Evolutionary conservation across 2,329 filamentous ascomycete species (phyloP).

Genomic region (Fusarium nurragi): DNA sequence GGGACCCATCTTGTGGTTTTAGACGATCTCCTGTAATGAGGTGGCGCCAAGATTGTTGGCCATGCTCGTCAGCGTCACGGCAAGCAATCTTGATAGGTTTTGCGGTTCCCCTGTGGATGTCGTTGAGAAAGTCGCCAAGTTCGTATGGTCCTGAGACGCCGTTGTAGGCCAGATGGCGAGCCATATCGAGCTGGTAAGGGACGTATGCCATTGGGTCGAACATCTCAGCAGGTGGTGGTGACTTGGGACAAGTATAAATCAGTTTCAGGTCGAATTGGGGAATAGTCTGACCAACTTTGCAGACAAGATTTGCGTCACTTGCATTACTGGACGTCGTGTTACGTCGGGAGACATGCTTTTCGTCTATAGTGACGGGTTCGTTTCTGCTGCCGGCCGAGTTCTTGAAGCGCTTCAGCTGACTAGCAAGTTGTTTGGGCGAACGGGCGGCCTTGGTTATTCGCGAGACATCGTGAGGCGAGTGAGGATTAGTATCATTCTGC

Average conservation of each 20-base stretch:
- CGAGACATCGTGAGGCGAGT: background rate
- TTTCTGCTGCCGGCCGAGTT: background rate
- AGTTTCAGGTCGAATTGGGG: background rate
- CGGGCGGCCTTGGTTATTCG: conserved; percentile 8
- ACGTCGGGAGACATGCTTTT: background rate
- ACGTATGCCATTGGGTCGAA: conserved; percentile 1
- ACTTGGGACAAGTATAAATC: conserved; percentile 1
- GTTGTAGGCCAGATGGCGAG: conserved; percentile 27
- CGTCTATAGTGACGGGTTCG: background rate
- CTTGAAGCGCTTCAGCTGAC: background rate
- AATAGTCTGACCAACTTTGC: background rate
- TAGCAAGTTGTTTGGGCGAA: background rate
- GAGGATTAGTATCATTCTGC: background rate
- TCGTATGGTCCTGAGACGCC: conserved; percentile 34
- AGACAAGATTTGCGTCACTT: background rate
- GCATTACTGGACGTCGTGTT: background rate
- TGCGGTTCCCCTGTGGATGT: conserved; percentile 21
- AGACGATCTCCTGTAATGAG: conserved; percentile 12
- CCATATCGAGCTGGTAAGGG: conserved; percentile 29
- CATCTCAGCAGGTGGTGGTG: conserved; percentile 13
- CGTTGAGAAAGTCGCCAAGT: conserved; percentile 36
- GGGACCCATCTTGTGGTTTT: background rate
- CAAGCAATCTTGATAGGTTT: conserved; percentile 26
- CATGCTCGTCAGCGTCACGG: background rate
- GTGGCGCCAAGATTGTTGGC: conserved; percentile 20